phyloP scores from a whole-genome alignment of 495 filamentous ascomycete species.

The Penicillium pulvis region DNA sequence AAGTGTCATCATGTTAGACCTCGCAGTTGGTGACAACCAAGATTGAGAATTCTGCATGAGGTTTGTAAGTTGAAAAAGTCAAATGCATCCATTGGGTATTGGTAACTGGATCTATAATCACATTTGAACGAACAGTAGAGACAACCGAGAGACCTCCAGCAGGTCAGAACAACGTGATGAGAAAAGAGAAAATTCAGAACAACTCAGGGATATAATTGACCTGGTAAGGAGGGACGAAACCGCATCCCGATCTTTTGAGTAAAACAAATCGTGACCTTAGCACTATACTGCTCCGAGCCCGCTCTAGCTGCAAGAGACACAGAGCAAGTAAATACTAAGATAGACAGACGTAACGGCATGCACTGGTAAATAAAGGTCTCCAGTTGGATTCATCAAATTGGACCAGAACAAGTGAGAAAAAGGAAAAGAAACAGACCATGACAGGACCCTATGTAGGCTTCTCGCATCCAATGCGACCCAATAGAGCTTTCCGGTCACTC shows the following conservation, averaged over 20 bases:
- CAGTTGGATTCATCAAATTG: not conserved
- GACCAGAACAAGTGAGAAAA: not conserved
- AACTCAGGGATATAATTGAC: constrained; percentile 30
- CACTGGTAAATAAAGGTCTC: constrained; percentile 7
- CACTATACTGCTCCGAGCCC: constrained; percentile 19
- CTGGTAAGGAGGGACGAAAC: constrained; percentile 11
- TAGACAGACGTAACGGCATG: constrained; percentile 24
- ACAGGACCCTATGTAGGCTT: constrained; percentile 47
- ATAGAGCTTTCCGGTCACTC: constrained; percentile 71
- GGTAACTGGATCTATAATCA: constrained; percentile 21
- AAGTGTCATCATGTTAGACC: no score
- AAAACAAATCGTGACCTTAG: constrained; percentile 25
- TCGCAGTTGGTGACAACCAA: no score
- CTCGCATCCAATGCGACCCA: constrained; percentile 75
- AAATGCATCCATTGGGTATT: constrained; percentile 26
- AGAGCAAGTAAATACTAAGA: constrained; percentile 7
- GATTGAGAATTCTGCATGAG: no score
- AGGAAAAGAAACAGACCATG: constrained; percentile 10
- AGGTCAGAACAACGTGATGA: constrained; percentile 11
- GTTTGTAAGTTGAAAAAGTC: not conserved
- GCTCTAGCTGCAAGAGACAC: not conserved
- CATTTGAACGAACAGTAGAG: constrained; percentile 9
- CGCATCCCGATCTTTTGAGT: constrained; percentile 9
- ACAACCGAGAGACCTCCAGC: constrained; percentile 14
- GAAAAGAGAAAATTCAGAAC: constrained; percentile 10